Evolutionary conservation across 192 early-diverging fungal genomes (phyloP).

Genomic region (Umbelopsis vinacea): DNA sequence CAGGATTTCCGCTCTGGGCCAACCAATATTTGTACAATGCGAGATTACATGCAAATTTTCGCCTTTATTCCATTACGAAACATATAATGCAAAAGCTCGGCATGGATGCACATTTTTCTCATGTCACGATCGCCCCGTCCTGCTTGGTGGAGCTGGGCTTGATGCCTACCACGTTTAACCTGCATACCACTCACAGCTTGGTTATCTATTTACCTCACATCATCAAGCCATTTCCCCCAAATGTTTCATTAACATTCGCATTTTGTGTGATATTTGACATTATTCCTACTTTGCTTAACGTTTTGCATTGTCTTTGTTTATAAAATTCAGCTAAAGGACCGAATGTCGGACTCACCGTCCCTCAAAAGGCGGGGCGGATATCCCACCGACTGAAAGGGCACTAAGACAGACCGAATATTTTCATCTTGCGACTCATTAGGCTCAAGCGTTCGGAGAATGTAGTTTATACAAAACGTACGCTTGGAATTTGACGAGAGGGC

Average conservation of each 20-base stretch:
- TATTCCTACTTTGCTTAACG: too few species aligned
- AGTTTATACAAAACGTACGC: not conserved
- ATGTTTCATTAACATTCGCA: too few species aligned
- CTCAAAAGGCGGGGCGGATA: not conserved
- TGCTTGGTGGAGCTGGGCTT: not conserved
- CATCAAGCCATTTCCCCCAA: too few species aligned
- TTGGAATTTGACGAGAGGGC: conserved; percentile 22
- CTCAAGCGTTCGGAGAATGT: conserved; percentile 13
- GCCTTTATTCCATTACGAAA: too few species aligned
- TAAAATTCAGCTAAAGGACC: not conserved
- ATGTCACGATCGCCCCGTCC: not conserved
- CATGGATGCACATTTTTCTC: not conserved
- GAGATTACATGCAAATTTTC: too few species aligned
- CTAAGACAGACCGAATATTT: conserved; percentile 14
- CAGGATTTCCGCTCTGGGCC: too few species aligned
- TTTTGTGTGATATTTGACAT: too few species aligned
- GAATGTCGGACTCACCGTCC: conserved; percentile 15
- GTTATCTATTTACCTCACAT: too few species aligned
- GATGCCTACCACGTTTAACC: too few species aligned
- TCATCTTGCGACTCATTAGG: conserved; percentile 21
- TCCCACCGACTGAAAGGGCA: conserved; percentile 12
- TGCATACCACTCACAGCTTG: too few species aligned
- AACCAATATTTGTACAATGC: too few species aligned
- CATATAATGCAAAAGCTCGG: not conserved
- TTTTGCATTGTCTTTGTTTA: too few species aligned